Base-by-base conservation (phyloP, 2,329 filamentous ascomycete genomes). In the Botrytis byssoidea region DNA sequence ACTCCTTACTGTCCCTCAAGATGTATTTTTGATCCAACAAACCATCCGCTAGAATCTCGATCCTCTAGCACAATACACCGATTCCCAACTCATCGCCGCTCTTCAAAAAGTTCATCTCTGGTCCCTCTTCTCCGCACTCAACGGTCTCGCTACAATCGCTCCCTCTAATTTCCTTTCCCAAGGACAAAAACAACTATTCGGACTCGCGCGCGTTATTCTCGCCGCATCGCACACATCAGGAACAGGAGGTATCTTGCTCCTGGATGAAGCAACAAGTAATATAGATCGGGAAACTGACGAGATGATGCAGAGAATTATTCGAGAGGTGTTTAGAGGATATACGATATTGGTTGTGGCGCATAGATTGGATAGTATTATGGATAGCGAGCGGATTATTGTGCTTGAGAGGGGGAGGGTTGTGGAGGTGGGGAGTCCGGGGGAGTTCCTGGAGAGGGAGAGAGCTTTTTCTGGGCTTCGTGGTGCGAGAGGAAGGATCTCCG, bases 231-330 rank as follows among this genome's bases (percentile, higher is more conserved):
- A 14, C 12, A 60, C 2, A 12, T 10, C 7, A 20, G 29, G 0
- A 22, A 29, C 22, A 12, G n/a, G 57, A 12, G 57, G 29, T 20
- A 35, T 60, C 4, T 8, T 35, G 12, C 32, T 60, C 9, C 16
- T 60, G 9, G 32, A 60, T 60, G 57, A 60, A 60, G 57, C 20
- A 22, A 35, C 32, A 18, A 60, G 57, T 22, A 60, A 35, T 14
- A 35, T 22, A 4, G 32, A 60, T 35, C 32, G 57, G 32, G 84
- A 86, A 73, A 89, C 88, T 64, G 88, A 90, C 72, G 82, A 84
- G 57, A 80, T 85, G 16, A 87, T 90, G 80, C 86, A 89, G 77
- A 81, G 83, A 10, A 82, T 90, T 44, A 85, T 91, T 73, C 83
- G 85, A 3, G 82, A 84, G 46, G 83, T 84, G 37, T 90, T 91